Evolutionary conservation across 1,139 yeast species (phyloP).

Genomic region (Geotrichum siamense): DNA sequence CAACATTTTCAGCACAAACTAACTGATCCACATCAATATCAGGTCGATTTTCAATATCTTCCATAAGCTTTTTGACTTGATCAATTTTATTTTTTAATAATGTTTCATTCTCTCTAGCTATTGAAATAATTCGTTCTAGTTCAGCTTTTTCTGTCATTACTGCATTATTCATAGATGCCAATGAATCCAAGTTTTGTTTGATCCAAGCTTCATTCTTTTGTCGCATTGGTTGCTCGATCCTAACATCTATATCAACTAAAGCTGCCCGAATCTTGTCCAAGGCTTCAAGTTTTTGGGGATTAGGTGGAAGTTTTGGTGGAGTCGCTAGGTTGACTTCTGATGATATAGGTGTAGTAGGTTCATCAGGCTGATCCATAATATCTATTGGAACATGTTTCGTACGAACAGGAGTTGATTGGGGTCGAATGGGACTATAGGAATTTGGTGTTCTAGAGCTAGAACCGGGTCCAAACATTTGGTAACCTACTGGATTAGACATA

Average conservation of each 20-base stretch:
- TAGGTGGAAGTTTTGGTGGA: constrained; percentile 23
- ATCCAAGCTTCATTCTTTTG: constrained; percentile 63
- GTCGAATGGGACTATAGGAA: too few relatives aligned
- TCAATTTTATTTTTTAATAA: constrained; percentile 30
- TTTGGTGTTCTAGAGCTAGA: constrained; percentile 1
- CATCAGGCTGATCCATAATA: constrained; percentile 22
- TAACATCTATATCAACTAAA: constrained; percentile 19
- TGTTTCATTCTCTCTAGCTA: constrained; percentile 31
- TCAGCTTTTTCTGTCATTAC: constrained; percentile 60
- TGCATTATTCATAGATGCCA: constrained; percentile 29
- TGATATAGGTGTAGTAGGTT: constrained; percentile 1
- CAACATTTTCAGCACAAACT: constrained; percentile 43
- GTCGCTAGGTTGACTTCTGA: constrained; percentile 8
- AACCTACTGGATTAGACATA: too few relatives aligned
- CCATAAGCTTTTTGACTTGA: constrained; percentile 31
- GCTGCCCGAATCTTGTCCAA: constrained; percentile 21
- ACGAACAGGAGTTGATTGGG: constrained; percentile 12
- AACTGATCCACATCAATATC: constrained; percentile 39
- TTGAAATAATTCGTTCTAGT: constrained; percentile 55
- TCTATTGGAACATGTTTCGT: constrained; percentile 18
- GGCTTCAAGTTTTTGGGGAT: constrained; percentile 27
- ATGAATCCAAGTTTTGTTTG: constrained; percentile 30
- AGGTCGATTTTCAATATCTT: constrained; percentile 28
- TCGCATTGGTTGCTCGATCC: constrained; percentile 30
- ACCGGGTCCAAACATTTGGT: too few relatives aligned